Evolutionary conservation across 106 monocot species (phyloP).

Genomic region (Vanilla planifolia): DNA sequence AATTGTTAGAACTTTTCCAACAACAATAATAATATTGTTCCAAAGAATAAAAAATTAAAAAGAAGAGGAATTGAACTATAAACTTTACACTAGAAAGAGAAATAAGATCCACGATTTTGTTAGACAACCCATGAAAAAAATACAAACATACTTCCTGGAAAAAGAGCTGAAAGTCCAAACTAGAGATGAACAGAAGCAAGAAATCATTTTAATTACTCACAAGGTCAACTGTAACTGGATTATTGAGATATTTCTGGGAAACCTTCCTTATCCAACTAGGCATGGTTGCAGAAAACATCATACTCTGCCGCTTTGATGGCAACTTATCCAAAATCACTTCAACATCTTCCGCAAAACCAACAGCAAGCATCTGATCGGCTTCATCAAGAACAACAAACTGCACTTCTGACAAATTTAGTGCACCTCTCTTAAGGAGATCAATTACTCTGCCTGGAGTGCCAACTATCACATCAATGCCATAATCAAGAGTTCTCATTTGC

Average conservation of each 20-base stretch:
- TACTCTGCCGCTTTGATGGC: slow-evolving; percentile 66
- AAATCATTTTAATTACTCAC: slow-evolving; percentile 65
- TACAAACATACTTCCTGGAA: too few relatives aligned
- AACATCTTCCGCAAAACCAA: slow-evolving; percentile 96
- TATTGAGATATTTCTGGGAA: slow-evolving; percentile 60
- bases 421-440: slow-evolving; percentile 81
- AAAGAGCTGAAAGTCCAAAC: too few relatives aligned
- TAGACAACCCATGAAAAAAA: too few relatives aligned
- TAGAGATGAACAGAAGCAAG: too few relatives aligned
- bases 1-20: too few relatives aligned
- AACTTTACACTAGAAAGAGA: too few relatives aligned
- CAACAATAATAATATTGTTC: too few relatives aligned
- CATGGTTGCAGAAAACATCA: slow-evolving; percentile 99
- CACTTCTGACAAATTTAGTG: slow-evolving; percentile 79
- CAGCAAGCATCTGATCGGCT: slow-evolving; percentile 95
- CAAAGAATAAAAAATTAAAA: too few relatives aligned
- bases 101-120: too few relatives aligned
- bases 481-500: slow-evolving; percentile 68
- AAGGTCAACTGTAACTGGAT: slow-evolving; percentile 79
- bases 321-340: slow-evolving; percentile 79
- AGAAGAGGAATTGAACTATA: too few relatives aligned
- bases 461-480: slow-evolving; percentile 91
- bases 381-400: slow-evolving; percentile 97
- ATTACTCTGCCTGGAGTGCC: slow-evolving; percentile 95
- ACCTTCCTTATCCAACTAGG: slow-evolving; percentile 81